phyloP scores from a whole-genome alignment of 23 red algal genomes.

The Rhodosorus marinus region DNA sequence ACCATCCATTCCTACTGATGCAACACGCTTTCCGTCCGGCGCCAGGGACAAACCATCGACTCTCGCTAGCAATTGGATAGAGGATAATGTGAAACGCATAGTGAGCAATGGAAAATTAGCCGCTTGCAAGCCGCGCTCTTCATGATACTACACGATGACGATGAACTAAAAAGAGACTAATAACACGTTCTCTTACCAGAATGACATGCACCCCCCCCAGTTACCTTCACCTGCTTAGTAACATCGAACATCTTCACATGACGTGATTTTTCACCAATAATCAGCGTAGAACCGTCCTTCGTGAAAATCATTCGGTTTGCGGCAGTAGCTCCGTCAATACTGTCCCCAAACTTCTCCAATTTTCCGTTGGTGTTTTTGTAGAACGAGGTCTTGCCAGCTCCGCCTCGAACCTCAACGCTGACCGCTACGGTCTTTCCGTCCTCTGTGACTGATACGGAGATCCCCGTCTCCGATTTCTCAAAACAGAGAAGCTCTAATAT shows the following conservation, averaged over 20 bases:
- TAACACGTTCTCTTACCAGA: too few relatives aligned
- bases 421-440: constrained; percentile 43
- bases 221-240: too few relatives aligned
- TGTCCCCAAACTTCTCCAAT: constrained; percentile 4
- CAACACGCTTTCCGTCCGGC: too few relatives aligned
- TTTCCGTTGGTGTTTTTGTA: constrained; percentile 7
- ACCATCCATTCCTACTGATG: too few relatives aligned
- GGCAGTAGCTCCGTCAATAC: constrained; percentile 16
- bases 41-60: too few relatives aligned
- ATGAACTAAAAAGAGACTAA: too few relatives aligned
- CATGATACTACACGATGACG: too few relatives aligned
- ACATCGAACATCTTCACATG: constrained; percentile 54
- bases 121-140: too few relatives aligned
- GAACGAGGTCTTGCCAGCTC: constrained; percentile 38
- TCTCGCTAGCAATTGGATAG: too few relatives aligned
- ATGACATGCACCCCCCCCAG: too few relatives aligned
- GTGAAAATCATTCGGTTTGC: constrained; percentile 34
- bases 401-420: constrained; percentile 24
- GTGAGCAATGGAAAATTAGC: too few relatives aligned
- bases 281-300: constrained; percentile 23
- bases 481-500: constrained; percentile 19
- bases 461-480: constrained; percentile 21
- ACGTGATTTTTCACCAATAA: constrained; percentile 42
- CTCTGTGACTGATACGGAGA: constrained; percentile 12
- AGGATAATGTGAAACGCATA: too few relatives aligned